phyloP scores from a whole-genome alignment of 2,329 filamentous ascomycete species.

The Aspergillus candidus region DNA sequence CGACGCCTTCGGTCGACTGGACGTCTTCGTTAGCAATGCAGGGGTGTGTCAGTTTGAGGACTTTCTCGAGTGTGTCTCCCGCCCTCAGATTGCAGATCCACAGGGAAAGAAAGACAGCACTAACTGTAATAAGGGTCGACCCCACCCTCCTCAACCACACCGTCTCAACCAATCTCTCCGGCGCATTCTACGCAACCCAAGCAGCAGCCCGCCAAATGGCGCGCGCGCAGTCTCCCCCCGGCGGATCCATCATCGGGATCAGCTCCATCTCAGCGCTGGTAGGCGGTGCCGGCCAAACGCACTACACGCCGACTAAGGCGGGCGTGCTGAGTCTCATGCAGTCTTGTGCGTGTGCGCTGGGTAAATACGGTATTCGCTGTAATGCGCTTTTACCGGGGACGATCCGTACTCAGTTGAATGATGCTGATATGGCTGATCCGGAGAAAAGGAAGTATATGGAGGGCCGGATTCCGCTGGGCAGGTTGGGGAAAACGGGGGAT shows the following conservation, averaged over 20 bases:
- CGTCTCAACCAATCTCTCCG: slow-evolving; percentile 73
- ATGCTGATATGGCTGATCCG: slow-evolving; percentile 69
- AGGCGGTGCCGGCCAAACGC: slow-evolving; percentile 70
- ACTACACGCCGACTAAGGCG: slow-evolving; percentile 87
- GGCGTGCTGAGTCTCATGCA: slow-evolving; percentile 78
- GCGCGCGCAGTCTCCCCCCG: slow-evolving; percentile 59
- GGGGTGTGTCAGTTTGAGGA: slow-evolving; percentile 84
- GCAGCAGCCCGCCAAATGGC: slow-evolving; percentile 81
- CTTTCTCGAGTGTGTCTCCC: slow-evolving; percentile 59
- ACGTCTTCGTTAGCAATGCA: slow-evolving; percentile 82
- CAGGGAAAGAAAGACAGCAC: too few relatives aligned
- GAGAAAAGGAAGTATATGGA: slow-evolving; percentile 73
- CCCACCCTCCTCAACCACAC: slow-evolving; percentile 66
- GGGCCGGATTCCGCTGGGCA: slow-evolving; percentile 68
- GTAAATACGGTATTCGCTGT: slow-evolving; percentile 68
- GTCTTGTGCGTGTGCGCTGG: slow-evolving; percentile 71
- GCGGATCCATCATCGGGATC: slow-evolving; percentile 64
- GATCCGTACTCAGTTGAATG: slow-evolving; percentile 76
- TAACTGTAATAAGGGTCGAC: slow-evolving; percentile 48
- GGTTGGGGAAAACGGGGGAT: slow-evolving; percentile 67
- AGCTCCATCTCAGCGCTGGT: slow-evolving; percentile 38
- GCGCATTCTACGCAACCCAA: slow-evolving; percentile 83
- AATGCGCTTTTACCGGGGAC: slow-evolving; percentile 81
- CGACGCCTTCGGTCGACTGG: slow-evolving; percentile 49
- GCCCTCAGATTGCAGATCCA: too few relatives aligned